A percentile compares a stretch with the other conserved stretches of the same genome.
Evolutionary conservation across 2,329 filamentous ascomycete genomes (phyloP).

Genomic region (Penicillium concentricum): DNA sequence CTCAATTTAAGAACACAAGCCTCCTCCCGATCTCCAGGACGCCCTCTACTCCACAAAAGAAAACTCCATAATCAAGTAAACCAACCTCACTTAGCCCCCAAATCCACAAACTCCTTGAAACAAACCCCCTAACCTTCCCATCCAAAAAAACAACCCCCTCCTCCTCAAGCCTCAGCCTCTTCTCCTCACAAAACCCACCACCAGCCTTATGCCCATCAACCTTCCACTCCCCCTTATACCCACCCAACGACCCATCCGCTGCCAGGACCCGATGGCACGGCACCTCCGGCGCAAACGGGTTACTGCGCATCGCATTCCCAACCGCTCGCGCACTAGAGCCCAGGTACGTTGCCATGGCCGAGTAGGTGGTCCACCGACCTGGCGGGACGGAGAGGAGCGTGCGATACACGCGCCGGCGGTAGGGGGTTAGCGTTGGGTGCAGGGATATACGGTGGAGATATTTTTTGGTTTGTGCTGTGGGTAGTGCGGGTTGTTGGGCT

Average conservation of each 20-base stretch:
- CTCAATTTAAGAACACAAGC: neutral
- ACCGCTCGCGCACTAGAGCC: conserved; percentile 72
- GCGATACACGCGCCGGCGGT: conserved; percentile 60
- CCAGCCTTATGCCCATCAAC: conserved; percentile 41
- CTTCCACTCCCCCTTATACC: conserved; percentile 53
- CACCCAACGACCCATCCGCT: conserved; percentile 60
- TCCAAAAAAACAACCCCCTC: conserved; percentile 39
- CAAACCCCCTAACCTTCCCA: conserved; percentile 28
- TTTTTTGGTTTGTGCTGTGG: conserved; percentile 19
- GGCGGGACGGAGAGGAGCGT: conserved; percentile 74
- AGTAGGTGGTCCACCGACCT: conserved; percentile 77
- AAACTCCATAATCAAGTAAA: neutral
- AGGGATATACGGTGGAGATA: conserved; percentile 43
- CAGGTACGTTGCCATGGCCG: conserved; percentile 65
- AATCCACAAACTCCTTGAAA: conserved; percentile 34
- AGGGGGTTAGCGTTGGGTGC: conserved; percentile 50
- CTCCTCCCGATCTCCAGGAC: neutral
- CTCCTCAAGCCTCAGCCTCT: conserved; percentile 31
- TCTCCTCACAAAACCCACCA: conserved; percentile 38
- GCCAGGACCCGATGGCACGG: conserved; percentile 81
- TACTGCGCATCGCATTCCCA: conserved; percentile 71
- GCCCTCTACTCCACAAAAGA: neutral
- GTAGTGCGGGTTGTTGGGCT: neutral
- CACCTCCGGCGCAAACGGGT: conserved; percentile 79
- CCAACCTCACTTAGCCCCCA: conserved; percentile 15